A percentile compares a stretch with the other conserved stretches of the same genome.
These are phyloP conservation scores for Pistacia atlantica DNA, from an alignment of 345 rosid species.

Conservation along the genomic window DNA sequence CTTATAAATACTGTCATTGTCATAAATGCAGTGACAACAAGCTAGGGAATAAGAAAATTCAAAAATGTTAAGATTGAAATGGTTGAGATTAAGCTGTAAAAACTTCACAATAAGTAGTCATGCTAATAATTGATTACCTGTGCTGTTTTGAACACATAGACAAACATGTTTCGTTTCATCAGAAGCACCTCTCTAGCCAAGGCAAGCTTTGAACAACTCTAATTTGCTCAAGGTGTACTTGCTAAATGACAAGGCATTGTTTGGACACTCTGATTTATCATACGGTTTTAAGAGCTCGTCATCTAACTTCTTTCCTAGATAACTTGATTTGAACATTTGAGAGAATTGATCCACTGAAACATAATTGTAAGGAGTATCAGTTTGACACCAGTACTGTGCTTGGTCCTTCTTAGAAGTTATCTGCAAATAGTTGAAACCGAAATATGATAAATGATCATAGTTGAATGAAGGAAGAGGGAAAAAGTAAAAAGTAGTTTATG, in stretches of 20 bases:
- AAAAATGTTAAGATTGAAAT: background rate
- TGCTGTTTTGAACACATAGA: slow-evolving; percentile 43
- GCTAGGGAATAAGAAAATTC: slow-evolving; percentile 22
- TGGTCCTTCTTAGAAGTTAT: slow-evolving; percentile 55
- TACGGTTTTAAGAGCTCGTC: slow-evolving; percentile 31
- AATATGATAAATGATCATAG: background rate
- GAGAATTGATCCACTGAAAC: slow-evolving; percentile 38
- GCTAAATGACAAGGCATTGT: slow-evolving; percentile 30
- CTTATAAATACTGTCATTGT: slow-evolving; percentile 42
- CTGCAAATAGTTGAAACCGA: slow-evolving; percentile 23
- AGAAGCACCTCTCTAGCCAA: slow-evolving; percentile 51
- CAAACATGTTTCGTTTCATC: slow-evolving; percentile 46
- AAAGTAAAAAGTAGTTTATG: background rate
- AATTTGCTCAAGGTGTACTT: slow-evolving; percentile 38
- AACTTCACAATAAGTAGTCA: background rate
- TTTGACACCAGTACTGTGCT: slow-evolving; percentile 46
- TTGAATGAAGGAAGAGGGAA: background rate
- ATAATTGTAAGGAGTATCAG: slow-evolving; percentile 32
- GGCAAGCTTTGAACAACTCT: slow-evolving; percentile 47
- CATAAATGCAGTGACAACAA: slow-evolving; percentile 32
- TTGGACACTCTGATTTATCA: slow-evolving; percentile 31
- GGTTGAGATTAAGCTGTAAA: slow-evolving; percentile 1
- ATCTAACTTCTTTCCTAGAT: slow-evolving; percentile 30
- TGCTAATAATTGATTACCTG: slow-evolving; percentile 16
- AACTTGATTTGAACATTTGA: slow-evolving; percentile 29